These are phyloP conservation scores for Brassica juncea DNA, from an alignment of 345 rosid species.

Conservation along the genomic window DNA sequence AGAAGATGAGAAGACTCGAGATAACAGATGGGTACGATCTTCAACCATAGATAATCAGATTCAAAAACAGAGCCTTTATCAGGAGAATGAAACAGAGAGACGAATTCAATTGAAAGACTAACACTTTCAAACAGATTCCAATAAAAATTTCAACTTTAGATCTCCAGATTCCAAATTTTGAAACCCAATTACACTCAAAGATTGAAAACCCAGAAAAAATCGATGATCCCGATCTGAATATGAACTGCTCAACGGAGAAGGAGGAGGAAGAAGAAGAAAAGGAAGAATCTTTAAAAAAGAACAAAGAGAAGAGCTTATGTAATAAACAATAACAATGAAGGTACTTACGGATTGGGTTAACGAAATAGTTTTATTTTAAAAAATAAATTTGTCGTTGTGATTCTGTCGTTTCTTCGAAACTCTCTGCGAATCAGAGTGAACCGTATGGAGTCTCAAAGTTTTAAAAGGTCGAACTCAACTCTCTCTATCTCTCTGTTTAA, in stretches of 20 bases:
- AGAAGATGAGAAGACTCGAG: constrained; percentile 65
- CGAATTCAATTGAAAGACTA: background rate
- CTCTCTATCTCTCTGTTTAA: constrained; percentile 22
- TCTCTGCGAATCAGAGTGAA: constrained; percentile 59
- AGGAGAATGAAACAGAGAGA: constrained; percentile 2
- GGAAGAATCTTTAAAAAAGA: constrained; percentile 12
- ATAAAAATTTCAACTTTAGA: background rate
- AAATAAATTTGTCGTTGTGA: constrained; percentile 50
- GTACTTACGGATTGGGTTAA: constrained; percentile 71
- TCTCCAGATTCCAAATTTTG: constrained; percentile 41
- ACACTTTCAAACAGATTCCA: constrained; percentile 10
- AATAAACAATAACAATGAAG: constrained; percentile 22
- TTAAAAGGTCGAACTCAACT: constrained; percentile 43
- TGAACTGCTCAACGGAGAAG: constrained; percentile 22
- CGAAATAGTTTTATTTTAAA: constrained; percentile 30
- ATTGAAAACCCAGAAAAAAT: constrained; percentile 21
- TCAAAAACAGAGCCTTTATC: background rate
- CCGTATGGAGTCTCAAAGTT: constrained; percentile 44
- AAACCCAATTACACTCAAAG: background rate
- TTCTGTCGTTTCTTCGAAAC: constrained; percentile 52
- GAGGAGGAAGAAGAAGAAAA: background rate
- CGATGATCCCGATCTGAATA: constrained; percentile 46
- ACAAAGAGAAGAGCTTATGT: constrained; percentile 11
- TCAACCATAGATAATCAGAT: constrained; percentile 54
- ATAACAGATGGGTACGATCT: constrained; percentile 52